Evolutionary conservation across 116 monocot genomes (phyloP), one percentile per base, ranked within the genome.

Genomic region (Phalaenopsis hybrid): DNA sequence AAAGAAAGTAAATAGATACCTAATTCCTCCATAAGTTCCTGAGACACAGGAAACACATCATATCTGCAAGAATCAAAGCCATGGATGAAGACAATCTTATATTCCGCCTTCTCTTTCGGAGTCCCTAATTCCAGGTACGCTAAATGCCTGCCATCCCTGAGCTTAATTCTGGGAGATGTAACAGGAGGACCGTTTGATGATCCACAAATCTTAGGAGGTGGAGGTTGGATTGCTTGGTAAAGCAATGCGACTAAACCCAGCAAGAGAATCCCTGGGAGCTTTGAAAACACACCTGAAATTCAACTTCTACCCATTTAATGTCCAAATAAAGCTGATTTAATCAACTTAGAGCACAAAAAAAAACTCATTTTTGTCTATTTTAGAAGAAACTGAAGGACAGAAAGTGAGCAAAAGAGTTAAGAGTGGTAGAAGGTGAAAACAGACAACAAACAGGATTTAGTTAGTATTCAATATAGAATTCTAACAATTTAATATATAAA

Each of bases 61-160:
- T 86, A 78, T 72, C 79, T 86, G 75, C 84, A 88, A 49, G 79
- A 81, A 80, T 81, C 58, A 78, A 84, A 88, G 34, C 88, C 92
- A 70, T 92, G 90, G 68, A 90, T 81, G 80, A 85, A 88, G 73
- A 92, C 80, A n/a, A 92, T 82, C 81, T 87, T 85, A 44, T 85
- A 65, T 11, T 78, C 82, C 55, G 90, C 88, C 73, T 87, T 80
- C 28, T 84, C 88, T 45, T 81, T 85, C 9, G 92, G 84, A 33
- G 88, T 88, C 41, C 92, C 92, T 31, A 43, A 16, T 65, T 92
- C 90, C n/a, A 84, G 72, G 85, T 92, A 92, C 9, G 92, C 86
- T 43, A 92, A n/a, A 82, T 88, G 88, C 82, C 92, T 87, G 50
- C 92, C 92, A 79, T 92, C 92, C 31, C 75, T 88, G 79, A 92